Percentiles rank a stretch among this genome's conserved stretches.
Evolutionary conservation across 768 basidiomycete species (phyloP).

Genomic region (Multifurca ochricompacta): DNA sequence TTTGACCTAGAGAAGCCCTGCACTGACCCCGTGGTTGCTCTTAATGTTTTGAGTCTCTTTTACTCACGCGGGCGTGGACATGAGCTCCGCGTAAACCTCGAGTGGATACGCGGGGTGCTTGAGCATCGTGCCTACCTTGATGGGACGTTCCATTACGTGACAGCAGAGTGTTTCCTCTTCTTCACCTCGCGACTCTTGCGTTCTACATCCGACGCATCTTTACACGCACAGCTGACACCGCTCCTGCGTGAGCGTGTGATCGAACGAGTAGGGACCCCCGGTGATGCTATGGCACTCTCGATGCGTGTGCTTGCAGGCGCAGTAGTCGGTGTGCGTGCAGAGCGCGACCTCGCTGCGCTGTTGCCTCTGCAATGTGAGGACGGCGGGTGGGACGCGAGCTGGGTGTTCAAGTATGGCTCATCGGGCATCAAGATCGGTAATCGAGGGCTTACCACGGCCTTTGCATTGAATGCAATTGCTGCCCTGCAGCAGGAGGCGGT

Average conservation of each 20-base stretch:
- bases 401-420: slow-evolving; percentile 49
- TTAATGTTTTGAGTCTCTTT: slow-evolving; percentile 23
- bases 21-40: background rate
- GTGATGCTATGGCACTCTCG: slow-evolving; percentile 47
- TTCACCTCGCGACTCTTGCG: slow-evolving; percentile 41
- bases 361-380: slow-evolving; percentile 44
- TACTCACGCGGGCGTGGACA: slow-evolving; percentile 35
- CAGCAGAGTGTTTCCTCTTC: slow-evolving; percentile 45
- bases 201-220: slow-evolving; percentile 26
- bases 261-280: slow-evolving; percentile 42
- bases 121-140: slow-evolving; percentile 28
- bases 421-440: slow-evolving; percentile 45
- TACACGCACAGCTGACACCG: slow-evolving; percentile 33
- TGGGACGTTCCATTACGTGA: slow-evolving; percentile 39
- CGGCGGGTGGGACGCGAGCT: slow-evolving; percentile 48
- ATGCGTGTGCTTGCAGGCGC: slow-evolving; percentile 46
- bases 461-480: slow-evolving; percentile 45
- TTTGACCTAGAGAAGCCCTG: background rate
- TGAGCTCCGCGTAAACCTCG: slow-evolving; percentile 38
- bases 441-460: slow-evolving; percentile 45
- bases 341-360: slow-evolving; percentile 39
- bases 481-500: no score
- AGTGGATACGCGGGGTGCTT: slow-evolving; percentile 42
- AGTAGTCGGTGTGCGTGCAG: slow-evolving; percentile 34
- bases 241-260: slow-evolving; percentile 39